These are phyloP conservation scores for Arxiozyma heterogenica DNA, from an alignment of 1,139 yeast genomes.

Conservation along the genomic window DNA sequence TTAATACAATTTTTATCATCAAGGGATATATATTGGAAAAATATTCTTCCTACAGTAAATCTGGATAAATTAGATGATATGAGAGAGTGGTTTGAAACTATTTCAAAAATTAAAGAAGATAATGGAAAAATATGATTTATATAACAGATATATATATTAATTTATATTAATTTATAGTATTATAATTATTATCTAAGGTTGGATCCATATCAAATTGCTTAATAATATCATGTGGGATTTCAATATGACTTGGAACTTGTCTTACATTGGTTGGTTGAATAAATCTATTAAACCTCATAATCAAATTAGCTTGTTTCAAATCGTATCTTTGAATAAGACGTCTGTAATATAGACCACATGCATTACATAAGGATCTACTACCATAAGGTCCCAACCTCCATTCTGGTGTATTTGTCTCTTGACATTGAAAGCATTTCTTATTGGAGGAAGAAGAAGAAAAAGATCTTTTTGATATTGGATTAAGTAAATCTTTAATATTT, in stretches of 20 bases:
- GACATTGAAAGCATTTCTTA: slow-evolving; percentile 44
- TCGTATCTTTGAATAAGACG: slow-evolving; percentile 46
- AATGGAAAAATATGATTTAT: background rate
- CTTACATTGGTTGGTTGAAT: slow-evolving; percentile 23
- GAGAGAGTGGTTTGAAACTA: slow-evolving; percentile 40
- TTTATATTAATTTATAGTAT: background rate
- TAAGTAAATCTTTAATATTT: background rate
- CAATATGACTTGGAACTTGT: slow-evolving; percentile 22
- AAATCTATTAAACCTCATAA: slow-evolving; percentile 25
- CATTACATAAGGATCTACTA: slow-evolving; percentile 64
- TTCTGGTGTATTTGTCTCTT: slow-evolving; percentile 69
- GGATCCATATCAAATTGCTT: slow-evolving; percentile 16
- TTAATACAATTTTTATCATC: slow-evolving; percentile 48
- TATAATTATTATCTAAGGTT: slow-evolving; percentile 13
- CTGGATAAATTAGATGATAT: slow-evolving; percentile 37
- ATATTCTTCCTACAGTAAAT: slow-evolving; percentile 77
- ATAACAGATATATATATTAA: background rate
- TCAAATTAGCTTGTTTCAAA: slow-evolving; percentile 23
- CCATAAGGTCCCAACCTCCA: slow-evolving; percentile 82
- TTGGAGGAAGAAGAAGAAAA: background rate
- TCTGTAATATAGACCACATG: slow-evolving; percentile 73
- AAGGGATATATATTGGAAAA: slow-evolving; percentile 38
- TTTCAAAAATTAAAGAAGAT: slow-evolving; percentile 32
- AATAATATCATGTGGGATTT: slow-evolving; percentile 22
- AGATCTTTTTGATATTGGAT: background rate